Percentiles rank a stretch among this genome's conserved stretches.
Conservation (phyloP, 2,329 filamentous ascomycete genomes). For the Arthroderma uncinatum region DNA sequence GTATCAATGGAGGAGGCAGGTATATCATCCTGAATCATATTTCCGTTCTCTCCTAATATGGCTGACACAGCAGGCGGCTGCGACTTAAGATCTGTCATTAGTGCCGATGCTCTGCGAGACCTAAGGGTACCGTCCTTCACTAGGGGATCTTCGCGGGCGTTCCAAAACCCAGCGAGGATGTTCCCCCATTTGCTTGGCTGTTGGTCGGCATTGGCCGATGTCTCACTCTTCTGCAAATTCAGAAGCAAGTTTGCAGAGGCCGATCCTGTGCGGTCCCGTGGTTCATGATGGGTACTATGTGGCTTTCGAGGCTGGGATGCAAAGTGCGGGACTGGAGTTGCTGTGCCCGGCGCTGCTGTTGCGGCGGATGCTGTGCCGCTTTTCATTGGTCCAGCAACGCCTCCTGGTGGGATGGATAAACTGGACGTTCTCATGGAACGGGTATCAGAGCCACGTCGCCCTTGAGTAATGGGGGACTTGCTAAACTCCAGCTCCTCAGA, state of each 20-base stretch:
- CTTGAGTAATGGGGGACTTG: slow-evolving; percentile 17
- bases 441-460: slow-evolving; percentile 34
- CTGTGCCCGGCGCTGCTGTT: slow-evolving; percentile 40
- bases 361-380: slow-evolving; percentile 42
- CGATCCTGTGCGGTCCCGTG: slow-evolving; percentile 29
- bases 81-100: not conserved
- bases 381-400: slow-evolving; percentile 29
- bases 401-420: slow-evolving; percentile 38
- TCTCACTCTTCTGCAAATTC: slow-evolving; percentile 44
- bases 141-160: slow-evolving; percentile 27
- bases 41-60: not conserved
- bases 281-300: slow-evolving; percentile 17
- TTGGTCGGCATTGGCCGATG: slow-evolving; percentile 39
- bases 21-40: not conserved
- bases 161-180: slow-evolving; percentile 47
- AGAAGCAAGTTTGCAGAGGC: slow-evolving; percentile 47
- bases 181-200: slow-evolving; percentile 44
- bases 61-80: not conserved
- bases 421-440: slow-evolving; percentile 33
- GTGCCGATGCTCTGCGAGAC: not conserved
- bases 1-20: not conserved
- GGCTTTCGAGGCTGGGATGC: slow-evolving; percentile 28
- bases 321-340: slow-evolving; percentile 46
- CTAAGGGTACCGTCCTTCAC: not conserved
- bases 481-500: slow-evolving; percentile 25